A percentile compares a stretch with the other conserved stretches of the same genome.
Conservation (phyloP, 2,329 filamentous ascomycete species). For the Hypoxylon rubiginosum region DNA sequence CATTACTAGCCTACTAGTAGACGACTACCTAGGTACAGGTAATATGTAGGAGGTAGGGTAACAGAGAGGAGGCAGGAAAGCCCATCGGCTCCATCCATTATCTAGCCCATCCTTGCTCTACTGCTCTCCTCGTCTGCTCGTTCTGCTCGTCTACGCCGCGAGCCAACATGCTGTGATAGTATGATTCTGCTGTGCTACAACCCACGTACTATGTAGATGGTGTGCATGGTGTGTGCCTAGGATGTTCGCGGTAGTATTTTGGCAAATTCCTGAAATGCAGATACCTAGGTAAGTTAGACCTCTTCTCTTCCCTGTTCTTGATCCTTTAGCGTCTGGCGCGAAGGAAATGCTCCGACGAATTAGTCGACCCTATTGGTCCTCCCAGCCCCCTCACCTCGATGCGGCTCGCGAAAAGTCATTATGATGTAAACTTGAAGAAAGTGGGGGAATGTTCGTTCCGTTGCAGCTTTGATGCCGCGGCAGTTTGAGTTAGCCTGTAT, state of each 20-base stretch:
- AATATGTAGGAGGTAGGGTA: not conserved
- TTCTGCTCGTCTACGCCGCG: too few species aligned
- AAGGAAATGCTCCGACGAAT: conserved; percentile 22
- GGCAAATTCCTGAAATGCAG: conserved; percentile 14
- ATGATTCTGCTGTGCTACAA: not conserved
- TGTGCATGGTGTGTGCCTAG: not conserved
- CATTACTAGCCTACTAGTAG: not conserved
- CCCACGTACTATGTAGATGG: conserved; percentile 1
- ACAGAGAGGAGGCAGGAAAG: conserved; percentile 17
- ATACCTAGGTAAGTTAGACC: not conserved
- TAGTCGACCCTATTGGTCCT: conserved; percentile 20
- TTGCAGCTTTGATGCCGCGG: not conserved
- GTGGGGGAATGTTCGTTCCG: conserved; percentile 4
- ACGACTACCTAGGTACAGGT: not conserved
- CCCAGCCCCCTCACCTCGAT: conserved; percentile 22
- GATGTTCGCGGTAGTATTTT: conserved; percentile 17
- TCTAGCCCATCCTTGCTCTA: conserved; percentile 19
- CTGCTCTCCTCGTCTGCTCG: conserved; percentile 1
- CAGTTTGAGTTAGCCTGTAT: not conserved
- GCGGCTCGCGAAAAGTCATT: conserved; percentile 30
- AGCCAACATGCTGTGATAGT: not conserved
- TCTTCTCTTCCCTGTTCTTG: conserved; percentile 17
- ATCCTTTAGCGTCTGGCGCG: conserved; percentile 24
- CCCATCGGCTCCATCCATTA: not conserved
- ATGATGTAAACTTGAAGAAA: conserved; percentile 36